Percentiles rank a stretch among this genome's conserved stretches.
These are phyloP conservation scores for Leptographium flavum DNA, from an alignment of 2,329 filamentous ascomycete species.

Conservation along the genomic window DNA sequence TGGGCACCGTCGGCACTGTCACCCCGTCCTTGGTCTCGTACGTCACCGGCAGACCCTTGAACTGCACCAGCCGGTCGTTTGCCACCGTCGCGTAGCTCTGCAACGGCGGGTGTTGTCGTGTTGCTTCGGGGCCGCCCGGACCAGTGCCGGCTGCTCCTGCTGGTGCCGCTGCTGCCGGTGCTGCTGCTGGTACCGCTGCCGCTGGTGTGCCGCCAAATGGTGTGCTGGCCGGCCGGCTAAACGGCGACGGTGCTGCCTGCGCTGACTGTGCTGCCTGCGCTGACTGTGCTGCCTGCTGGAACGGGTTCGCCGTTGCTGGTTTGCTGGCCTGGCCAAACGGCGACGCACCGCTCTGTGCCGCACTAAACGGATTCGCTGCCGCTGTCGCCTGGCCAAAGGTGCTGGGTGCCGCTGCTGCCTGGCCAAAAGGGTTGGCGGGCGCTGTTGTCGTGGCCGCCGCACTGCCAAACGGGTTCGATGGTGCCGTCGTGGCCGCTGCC, in stretches of 20 bases:
- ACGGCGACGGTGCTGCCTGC: neutral
- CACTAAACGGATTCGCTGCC: conserved; percentile 2
- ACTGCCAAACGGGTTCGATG: conserved; percentile 4
- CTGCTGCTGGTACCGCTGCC: neutral
- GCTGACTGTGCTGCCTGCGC: neutral
- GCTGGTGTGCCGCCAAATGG: neutral
- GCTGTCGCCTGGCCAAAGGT: conserved; percentile 9
- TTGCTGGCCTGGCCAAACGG: neutral
- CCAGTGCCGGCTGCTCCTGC: neutral
- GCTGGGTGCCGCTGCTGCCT: neutral
- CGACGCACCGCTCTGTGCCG: neutral
- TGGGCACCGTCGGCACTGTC: conserved; percentile 13
- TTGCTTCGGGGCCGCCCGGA: conserved; percentile 11
- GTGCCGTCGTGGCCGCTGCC: neutral
- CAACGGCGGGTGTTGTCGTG: conserved; percentile 18
- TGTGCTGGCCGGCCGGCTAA: conserved; percentile 2
- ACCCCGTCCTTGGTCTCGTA: conserved; percentile 26
- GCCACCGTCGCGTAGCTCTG: conserved; percentile 14
- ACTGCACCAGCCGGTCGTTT: conserved; percentile 15
- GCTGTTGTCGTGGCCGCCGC: conserved; percentile 10
- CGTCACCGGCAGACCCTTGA: conserved; percentile 18
- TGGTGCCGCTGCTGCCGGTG: neutral
- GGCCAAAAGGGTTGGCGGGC: conserved; percentile 22
- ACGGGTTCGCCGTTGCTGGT: neutral
- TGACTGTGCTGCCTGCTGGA: conserved; percentile 1